Evolutionary conservation across 139 green algal species (phyloP).

Genomic region (Monoraphidium neglectum): DNA sequence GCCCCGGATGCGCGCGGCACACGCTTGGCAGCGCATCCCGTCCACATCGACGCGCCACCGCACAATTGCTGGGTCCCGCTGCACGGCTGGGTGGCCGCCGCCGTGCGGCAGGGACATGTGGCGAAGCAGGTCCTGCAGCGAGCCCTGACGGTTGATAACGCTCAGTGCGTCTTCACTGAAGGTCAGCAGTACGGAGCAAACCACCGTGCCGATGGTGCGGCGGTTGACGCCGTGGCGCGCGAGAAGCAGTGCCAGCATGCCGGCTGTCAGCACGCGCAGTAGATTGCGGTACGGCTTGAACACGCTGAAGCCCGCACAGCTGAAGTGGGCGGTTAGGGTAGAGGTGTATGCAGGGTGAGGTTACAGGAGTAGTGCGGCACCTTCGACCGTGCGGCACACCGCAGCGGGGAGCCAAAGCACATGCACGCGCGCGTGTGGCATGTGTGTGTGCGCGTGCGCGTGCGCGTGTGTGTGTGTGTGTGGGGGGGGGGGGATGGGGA

Average conservation of each 20-base stretch:
- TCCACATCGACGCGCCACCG: conserved; percentile 1
- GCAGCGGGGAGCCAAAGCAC: no score
- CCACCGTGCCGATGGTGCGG: conserved; percentile 11
- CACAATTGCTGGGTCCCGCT: background rate
- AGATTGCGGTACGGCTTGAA: conserved; percentile 5
- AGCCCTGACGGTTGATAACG: conserved; percentile 8
- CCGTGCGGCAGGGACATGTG: conserved; percentile 1
- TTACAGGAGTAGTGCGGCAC: no score
- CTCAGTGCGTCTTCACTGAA: conserved; percentile 22
- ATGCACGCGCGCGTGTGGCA: no score
- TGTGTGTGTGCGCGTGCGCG: no score
- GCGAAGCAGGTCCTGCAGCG: background rate
- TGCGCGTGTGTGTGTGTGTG: background rate
- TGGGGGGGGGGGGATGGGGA: background rate
- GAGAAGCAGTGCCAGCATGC: conserved; percentile 14
- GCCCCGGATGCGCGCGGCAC: conserved; percentile 21
- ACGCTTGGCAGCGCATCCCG: conserved; percentile 38
- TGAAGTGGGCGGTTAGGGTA: no score
- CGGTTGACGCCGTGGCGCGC: conserved; percentile 13
- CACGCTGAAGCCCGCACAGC: background rate
- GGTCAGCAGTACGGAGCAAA: conserved; percentile 1
- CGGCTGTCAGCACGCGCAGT: background rate
- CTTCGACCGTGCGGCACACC: no score
- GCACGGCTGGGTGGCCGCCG: background rate
- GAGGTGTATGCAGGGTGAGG: no score